Evolutionary conservation across 1,139 yeast species (phyloP).

Genomic region (Diutina ranongensis): DNA sequence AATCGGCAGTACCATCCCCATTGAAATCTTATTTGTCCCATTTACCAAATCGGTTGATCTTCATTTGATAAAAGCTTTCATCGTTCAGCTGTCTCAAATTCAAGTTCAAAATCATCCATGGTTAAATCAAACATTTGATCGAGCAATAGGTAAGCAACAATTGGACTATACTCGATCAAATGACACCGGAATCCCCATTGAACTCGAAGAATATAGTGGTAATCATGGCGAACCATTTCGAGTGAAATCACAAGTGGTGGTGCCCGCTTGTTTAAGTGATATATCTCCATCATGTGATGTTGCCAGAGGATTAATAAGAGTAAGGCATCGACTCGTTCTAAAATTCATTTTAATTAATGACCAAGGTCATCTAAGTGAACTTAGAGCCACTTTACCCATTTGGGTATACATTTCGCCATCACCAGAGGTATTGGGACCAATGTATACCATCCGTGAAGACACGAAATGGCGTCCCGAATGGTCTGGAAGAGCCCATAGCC

Average conservation of each 20-base stretch:
- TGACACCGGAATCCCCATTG: neutral
- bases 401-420: slow-evolving; percentile 46
- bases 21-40: slow-evolving; percentile 46
- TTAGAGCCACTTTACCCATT: slow-evolving; percentile 58
- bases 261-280: slow-evolving; percentile 41
- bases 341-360: slow-evolving; percentile 44
- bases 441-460: neutral
- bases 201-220: slow-evolving; percentile 13
- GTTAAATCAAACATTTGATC: neutral
- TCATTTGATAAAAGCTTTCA: neutral
- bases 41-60: slow-evolving; percentile 38
- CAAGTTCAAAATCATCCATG: neutral
- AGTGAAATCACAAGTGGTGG: slow-evolving; percentile 32
- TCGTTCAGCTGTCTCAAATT: slow-evolving; percentile 1
- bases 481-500: neutral
- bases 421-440: neutral
- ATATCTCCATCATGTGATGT: slow-evolving; percentile 50
- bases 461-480: neutral
- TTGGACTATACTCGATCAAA: slow-evolving; percentile 10
- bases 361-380: slow-evolving; percentile 50
- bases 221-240: slow-evolving; percentile 39
- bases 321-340: slow-evolving; percentile 50
- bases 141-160: slow-evolving; percentile 18
- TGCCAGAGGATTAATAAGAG: slow-evolving; percentile 36
- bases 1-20: slow-evolving; percentile 43